Conservation (phyloP, 805 yeast genomes). For the Jamesozyma hellenica region DNA sequence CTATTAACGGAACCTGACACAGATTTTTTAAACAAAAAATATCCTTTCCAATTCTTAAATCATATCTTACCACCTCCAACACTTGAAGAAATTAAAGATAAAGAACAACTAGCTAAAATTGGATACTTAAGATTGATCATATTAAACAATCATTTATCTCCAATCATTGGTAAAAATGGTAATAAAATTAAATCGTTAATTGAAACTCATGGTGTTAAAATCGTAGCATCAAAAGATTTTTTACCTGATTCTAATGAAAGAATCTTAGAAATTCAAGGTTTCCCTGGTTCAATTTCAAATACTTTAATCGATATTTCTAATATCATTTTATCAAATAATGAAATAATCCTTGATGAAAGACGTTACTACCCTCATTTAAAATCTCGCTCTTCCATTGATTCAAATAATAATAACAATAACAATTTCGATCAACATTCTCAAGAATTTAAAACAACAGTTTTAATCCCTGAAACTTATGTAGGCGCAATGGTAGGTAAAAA, state of each 20-base stretch:
- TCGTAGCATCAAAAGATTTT: constrained; percentile 80
- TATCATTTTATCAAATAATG: constrained; percentile 15
- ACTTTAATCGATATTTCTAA: constrained; percentile 49
- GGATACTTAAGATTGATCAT: constrained; percentile 53
- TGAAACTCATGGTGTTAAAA: constrained; percentile 54
- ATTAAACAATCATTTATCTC: constrained; percentile 81
- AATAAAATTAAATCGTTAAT: constrained; percentile 60
- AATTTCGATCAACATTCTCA: constrained; percentile 5
- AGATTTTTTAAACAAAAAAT: constrained; percentile 34
- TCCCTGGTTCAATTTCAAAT: constrained; percentile 49
- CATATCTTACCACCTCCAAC: constrained; percentile 27
- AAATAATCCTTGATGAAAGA: constrained; percentile 28
- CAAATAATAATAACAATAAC: constrained; percentile 5
- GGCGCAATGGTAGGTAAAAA: constrained; percentile 85
- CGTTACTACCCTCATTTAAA: constrained; percentile 54
- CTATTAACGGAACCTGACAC: too few relatives aligned
- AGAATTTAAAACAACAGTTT: constrained; percentile 13
- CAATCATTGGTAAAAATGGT: constrained; percentile 80
- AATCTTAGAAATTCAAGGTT: constrained; percentile 78
- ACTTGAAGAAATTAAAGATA: constrained; percentile 21
- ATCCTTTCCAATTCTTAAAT: constrained; percentile 34
- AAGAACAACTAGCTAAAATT: constrained; percentile 17
- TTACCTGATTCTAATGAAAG: constrained; percentile 77
- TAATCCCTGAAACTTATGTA: constrained; percentile 69
- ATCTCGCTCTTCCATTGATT: constrained; percentile 3